Evolutionary conservation across 805 yeast species (phyloP), one percentile per base, ranked within the genome.

Genomic region (Dipodascopsis tothii): DNA sequence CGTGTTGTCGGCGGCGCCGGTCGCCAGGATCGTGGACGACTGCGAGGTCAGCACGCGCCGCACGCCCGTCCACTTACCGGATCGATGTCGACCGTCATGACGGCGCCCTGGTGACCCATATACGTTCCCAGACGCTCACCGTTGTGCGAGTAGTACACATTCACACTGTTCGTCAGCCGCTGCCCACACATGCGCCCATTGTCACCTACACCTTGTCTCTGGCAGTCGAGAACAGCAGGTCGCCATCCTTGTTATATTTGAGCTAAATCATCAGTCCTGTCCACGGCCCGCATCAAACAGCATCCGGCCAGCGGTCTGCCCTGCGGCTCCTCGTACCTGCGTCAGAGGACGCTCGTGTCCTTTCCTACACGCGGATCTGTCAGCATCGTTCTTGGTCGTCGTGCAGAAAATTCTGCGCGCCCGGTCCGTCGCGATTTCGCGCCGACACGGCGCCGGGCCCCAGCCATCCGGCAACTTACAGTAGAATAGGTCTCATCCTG

Each of bases 281-380:
- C n/a, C n/a, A n/a, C n/a, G 14, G 9, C 11, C 14, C 11, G 30
- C 30, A 25, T 25, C 14, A 25, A 25, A 25, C 9, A 25, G 14
- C 9, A 25, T 9, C 30, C 30, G 11, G 14, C 14, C 30, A 9
- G 30, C 14, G 14, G 14, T 9, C 14, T 25, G 9, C 14, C 9
- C 9, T 25, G 30, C 9, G n/a, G n/a, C n/a, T n/a, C n/a, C n/a
- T n/a, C 45, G 16, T 34, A 54, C 56, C 50, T 92, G 97, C 39
- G 97, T 88, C 58, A 92, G 71, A 55, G 97, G 86, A 77, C 98
- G 94, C 71, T 85, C 95, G 69, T 92, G 98, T 48, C 97, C 97
- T 74, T 84, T 83, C 59, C 63, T 50, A 22, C 22, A 22, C 2
- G 14, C 16, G 27, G 4, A 45, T 21, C n/a, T n/a, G n/a, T n/a